These are phyloP conservation scores for Dillenia suffruticosa DNA, from an alignment of 164 flowering plant genomes.

Conservation along the genomic window DNA sequence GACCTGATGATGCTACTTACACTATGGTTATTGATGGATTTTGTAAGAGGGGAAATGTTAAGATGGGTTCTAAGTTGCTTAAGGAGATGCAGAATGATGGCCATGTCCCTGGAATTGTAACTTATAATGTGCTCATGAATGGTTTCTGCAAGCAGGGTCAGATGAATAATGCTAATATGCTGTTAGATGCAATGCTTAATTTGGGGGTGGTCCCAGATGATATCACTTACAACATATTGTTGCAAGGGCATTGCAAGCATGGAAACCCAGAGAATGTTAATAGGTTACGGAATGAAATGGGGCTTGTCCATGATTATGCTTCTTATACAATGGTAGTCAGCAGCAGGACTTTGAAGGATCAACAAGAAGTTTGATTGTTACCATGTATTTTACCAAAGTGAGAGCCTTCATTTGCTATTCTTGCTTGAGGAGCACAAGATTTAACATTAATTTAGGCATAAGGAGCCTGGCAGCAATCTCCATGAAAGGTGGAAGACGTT, in stretches of 20 bases:
- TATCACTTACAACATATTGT: constrained; percentile 66
- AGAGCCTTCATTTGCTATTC: too few relatives aligned
- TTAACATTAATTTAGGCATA: too few relatives aligned
- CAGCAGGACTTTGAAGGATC: constrained; percentile 26
- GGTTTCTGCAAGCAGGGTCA: constrained; percentile 74
- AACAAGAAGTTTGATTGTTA: constrained; percentile 10
- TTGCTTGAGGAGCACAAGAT: too few relatives aligned
- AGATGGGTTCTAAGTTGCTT: constrained; percentile 57
- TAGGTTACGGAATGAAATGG: constrained; percentile 50
- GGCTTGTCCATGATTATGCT: constrained; percentile 63
- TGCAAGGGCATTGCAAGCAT: constrained; percentile 71
- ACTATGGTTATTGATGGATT: constrained; percentile 73
- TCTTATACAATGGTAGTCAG: constrained; percentile 45
- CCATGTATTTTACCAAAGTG: too few relatives aligned
- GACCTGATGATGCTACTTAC: constrained; percentile 62
- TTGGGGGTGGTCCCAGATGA: constrained; percentile 73
- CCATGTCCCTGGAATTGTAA: constrained; percentile 42
- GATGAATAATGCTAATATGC: constrained; percentile 66
- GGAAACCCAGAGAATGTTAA: constrained; percentile 28
- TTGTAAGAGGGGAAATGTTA: constrained; percentile 63
- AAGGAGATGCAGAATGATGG: constrained; percentile 64
- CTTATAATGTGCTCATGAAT: constrained; percentile 73
- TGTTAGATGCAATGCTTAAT: constrained; percentile 69
- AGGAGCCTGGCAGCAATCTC: too few relatives aligned
- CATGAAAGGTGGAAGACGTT: too few relatives aligned